Base-by-base conservation (phyloP, 768 basidiomycete species). In the Suillus sp. region DNA sequence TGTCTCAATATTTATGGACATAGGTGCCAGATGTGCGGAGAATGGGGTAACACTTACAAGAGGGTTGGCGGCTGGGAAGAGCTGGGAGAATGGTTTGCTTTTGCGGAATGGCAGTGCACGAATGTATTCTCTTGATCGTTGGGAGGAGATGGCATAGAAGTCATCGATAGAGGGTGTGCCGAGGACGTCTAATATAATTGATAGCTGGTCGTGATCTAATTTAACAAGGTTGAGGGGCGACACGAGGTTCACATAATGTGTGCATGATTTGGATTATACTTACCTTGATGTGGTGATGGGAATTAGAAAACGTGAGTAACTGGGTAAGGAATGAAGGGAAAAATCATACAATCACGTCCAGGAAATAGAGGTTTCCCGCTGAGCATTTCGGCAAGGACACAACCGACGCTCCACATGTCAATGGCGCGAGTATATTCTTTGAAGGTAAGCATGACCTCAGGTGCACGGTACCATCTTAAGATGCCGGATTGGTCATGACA, bases 361-460 rank as follows among this genome's bases (percentile, higher is more conserved):
- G 96, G 96, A 77, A 98, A 99, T 62, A 98, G 77, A 0, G 96
- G 92, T 71, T 91, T 89, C n/a, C 96, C 93, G 63, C 84, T 87
- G 0, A 96, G 79, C 93, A 96, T 95, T 77, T 96, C 95, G 8
- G 95, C 96, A 55, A 93, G 77, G 2, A 93, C 88, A 71, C 92
- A 94, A 1, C 92, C 91, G 22, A 93, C 91, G 63, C 87, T 88
- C 93, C 92, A 95, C 73, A 94, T 84, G 67, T 93, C 92, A 74
- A 93, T 91, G 0, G 90, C 90, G 38, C 86, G 85, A 6, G 94
- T 95, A 74, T 98, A 98, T 79, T 96, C 90, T 72, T 96, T 95
- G 81, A 97, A 98, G 0, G 94, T 96, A 40, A 99, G 84, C 96
- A 99, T 98, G 65, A 99, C 93, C 74, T 98, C 96, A 0, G 96